These are phyloP conservation scores for Trametes cingulata DNA, from an alignment of 768 basidiomycete genomes.

Conservation along the genomic window DNA sequence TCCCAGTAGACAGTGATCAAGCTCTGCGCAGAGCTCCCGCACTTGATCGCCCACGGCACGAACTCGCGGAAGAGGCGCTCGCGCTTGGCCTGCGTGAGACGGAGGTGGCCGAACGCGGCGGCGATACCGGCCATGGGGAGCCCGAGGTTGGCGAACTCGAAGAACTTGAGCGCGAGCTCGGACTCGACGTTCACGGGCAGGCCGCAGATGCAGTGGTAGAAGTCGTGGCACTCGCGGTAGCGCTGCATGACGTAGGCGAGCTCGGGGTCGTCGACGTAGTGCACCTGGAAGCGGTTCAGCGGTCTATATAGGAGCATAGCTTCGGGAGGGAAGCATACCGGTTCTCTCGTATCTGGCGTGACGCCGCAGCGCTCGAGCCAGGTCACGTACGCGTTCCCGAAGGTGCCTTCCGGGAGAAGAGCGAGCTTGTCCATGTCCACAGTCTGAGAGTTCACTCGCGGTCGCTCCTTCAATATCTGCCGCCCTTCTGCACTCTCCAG, in stretches of 20 bases:
- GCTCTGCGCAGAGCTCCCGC: constrained; percentile 71
- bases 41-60: constrained; percentile 89
- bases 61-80: constrained; percentile 69
- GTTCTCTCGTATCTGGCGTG: constrained; percentile 91
- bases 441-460: constrained; percentile 74
- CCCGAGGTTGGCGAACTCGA: constrained; percentile 91
- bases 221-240: constrained; percentile 97
- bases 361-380: constrained; percentile 90
- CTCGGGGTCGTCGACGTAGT: constrained; percentile 92
- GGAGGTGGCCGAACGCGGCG: constrained; percentile 75
- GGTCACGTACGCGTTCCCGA: constrained; percentile 83
- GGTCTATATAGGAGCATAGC: too few species aligned
- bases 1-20: constrained; percentile 96
- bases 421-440: constrained; percentile 71
- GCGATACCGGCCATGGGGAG: constrained; percentile 87
- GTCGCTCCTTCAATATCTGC: constrained; percentile 78
- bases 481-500: constrained; percentile 80
- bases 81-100: constrained; percentile 51
- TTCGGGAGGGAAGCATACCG: constrained; percentile 48
- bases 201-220: constrained; percentile 90
- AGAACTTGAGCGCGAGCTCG: constrained; percentile 92
- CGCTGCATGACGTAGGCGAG: constrained; percentile 98
- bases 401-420: constrained; percentile 71
- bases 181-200: constrained; percentile 89
- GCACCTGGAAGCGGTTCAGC: constrained; percentile 64